phyloP scores from a whole-genome alignment of 305 asterid genomes.

The Fraxinus dipetala region DNA sequence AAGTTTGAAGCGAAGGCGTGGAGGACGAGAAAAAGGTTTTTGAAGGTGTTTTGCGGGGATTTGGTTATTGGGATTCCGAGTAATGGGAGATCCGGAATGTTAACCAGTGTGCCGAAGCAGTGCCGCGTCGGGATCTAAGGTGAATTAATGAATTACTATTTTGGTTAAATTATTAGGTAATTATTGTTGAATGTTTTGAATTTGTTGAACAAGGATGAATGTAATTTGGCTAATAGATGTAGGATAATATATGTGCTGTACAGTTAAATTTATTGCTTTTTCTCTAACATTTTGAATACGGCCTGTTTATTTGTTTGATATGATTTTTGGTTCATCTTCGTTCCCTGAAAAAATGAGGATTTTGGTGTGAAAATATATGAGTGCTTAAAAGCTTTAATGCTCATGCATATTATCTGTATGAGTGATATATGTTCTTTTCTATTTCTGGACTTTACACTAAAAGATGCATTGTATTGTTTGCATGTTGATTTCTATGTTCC shows the following conservation, averaged over 20 bases:
- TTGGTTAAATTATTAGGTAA: not conserved
- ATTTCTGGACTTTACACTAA: not conserved
- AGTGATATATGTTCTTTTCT: not conserved
- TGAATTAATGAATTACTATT: conserved; percentile 1
- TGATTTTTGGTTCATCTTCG: not conserved
- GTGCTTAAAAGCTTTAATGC: not conserved
- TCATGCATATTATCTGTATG: not conserved
- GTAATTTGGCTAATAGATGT: not conserved
- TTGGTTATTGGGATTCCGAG: conserved; percentile 36
- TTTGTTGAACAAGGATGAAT: conserved; percentile 12
- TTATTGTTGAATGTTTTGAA: not conserved
- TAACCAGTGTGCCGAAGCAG: conserved; percentile 41
- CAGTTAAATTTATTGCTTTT: not conserved
- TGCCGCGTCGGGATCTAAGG: conserved; percentile 51
- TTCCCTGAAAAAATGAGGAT: not conserved
- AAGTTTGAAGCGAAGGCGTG: conserved; percentile 51
- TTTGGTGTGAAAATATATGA: not conserved
- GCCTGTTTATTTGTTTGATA: not conserved
- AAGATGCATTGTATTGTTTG: not conserved
- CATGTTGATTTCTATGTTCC: not conserved
- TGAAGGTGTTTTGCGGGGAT: conserved; percentile 52
- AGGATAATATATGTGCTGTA: conserved; percentile 7
- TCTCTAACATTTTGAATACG: not conserved
- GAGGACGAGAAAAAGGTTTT: conserved; percentile 46
- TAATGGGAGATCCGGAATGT: conserved; percentile 35